Evolutionary conservation across 805 yeast genomes (phyloP).

Genomic region (Wickerhamiella brachini): DNA sequence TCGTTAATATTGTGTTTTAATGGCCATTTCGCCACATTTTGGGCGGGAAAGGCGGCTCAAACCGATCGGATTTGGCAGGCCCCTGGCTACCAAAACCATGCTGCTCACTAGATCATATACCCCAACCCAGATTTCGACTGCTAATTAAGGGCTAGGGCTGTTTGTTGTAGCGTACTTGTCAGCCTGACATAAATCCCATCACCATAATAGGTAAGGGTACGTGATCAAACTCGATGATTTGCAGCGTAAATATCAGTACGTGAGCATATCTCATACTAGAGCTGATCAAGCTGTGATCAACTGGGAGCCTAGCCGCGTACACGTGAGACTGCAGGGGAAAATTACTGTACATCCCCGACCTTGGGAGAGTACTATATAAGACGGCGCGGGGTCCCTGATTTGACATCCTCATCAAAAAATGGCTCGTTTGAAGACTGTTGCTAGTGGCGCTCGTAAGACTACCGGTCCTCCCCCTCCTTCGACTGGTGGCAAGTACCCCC

Average conservation of each 20-base stretch:
- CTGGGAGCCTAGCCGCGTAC: background rate
- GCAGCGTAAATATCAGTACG: background rate
- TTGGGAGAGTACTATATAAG: constrained; percentile 6
- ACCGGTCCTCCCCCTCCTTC: constrained; percentile 66
- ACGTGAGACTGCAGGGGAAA: background rate
- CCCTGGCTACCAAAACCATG: background rate
- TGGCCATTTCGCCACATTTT: background rate
- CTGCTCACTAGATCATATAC: background rate
- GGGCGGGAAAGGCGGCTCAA: background rate
- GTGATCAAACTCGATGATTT: background rate
- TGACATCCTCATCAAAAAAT: constrained; percentile 9
- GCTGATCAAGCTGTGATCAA: background rate
- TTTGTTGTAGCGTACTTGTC: background rate
- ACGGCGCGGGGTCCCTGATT: background rate
- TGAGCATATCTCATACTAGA: background rate
- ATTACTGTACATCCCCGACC: background rate
- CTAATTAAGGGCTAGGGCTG: background rate
- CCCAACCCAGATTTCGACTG: too few species aligned
- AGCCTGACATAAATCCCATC: background rate
- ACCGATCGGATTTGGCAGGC: background rate
- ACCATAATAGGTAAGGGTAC: background rate
- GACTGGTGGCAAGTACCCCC: constrained; percentile 87
- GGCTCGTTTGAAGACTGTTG: constrained; percentile 16
- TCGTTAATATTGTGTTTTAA: background rate
- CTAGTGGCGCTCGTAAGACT: constrained; percentile 70